Percentiles rank a stretch among this genome's conserved stretches.
phyloP scores from a whole-genome alignment of 2,329 filamentous ascomycete genomes.

The Botrytis cinerea region DNA sequence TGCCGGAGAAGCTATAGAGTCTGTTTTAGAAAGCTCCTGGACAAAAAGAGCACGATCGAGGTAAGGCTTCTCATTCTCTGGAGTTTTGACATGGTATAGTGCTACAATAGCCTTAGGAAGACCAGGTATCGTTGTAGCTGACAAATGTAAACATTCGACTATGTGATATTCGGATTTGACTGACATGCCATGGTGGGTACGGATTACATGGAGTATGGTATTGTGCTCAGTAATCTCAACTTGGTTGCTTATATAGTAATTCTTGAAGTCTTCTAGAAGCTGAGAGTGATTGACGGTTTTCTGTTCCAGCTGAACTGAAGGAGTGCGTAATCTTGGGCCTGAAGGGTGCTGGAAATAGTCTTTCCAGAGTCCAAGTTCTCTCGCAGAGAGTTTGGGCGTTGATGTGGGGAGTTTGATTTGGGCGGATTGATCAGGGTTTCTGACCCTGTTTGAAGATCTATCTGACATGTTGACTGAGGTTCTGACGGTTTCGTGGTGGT shows the following conservation, averaged over 20 bases:
- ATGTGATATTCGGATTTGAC: not conserved
- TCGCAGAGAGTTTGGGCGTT: not conserved
- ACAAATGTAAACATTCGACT: not conserved
- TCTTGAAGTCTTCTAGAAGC: not conserved
- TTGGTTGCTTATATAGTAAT: not conserved
- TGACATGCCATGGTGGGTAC: not conserved
- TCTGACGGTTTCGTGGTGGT: fast-evolving
- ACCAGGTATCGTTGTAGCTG: too few relatives aligned
- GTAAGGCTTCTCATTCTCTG: not conserved
- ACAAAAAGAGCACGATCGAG: not conserved
- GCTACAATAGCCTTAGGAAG: not conserved
- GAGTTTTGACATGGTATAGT: fast-evolving
- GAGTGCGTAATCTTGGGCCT: not conserved
- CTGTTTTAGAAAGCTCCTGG: not conserved
- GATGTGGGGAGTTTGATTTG: not conserved
- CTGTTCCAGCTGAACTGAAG: not conserved
- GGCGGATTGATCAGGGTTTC: not conserved
- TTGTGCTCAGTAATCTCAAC: not conserved
- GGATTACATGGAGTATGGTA: not conserved
- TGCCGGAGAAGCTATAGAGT: fast-evolving
- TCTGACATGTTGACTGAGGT: not conserved
- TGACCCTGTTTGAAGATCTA: not conserved
- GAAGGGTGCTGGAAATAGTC: not conserved
- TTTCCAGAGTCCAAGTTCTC: not conserved
- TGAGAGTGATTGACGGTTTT: not conserved